Evolutionary conservation across 2,329 filamentous ascomycete genomes (phyloP).

Genomic region (Aspergillus texensis): DNA sequence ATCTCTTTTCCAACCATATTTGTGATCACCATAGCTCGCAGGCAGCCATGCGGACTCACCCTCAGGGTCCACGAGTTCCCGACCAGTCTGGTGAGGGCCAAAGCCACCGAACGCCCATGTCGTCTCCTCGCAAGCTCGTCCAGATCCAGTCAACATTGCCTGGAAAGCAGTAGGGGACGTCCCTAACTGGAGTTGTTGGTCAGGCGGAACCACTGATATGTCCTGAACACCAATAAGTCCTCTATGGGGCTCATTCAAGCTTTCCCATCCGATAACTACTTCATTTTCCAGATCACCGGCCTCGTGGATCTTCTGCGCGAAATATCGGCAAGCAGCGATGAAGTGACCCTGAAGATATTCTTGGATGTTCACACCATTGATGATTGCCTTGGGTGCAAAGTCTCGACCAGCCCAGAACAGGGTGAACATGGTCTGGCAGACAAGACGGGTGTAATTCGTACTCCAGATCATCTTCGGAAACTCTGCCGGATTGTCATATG

Average conservation of each 20-base stretch:
- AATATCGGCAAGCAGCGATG: conserved; percentile 74
- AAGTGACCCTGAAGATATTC: conserved; percentile 92
- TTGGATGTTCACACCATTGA: conserved; percentile 93
- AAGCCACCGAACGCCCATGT: conserved; percentile 93
- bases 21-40: conserved; percentile 77
- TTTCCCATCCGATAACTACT: conserved; percentile 93
- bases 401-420: conserved; percentile 88
- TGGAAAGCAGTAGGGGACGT: conserved; percentile 95
- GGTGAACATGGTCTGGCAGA: conserved; percentile 88
- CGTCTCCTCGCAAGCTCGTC: conserved; percentile 84
- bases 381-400: conserved; percentile 94
- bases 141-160: conserved; percentile 86
- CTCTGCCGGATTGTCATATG: conserved; percentile 77
- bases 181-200: conserved; percentile 89
- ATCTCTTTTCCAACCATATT: conserved; percentile 89
- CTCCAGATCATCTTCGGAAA: conserved; percentile 99
- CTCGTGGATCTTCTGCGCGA: conserved; percentile 83
- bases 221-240: conserved; percentile 84
- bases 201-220: conserved; percentile 76
- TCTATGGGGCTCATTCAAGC: conserved; percentile 89
- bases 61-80: conserved; percentile 80
- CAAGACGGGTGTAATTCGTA: conserved; percentile 90
- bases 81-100: conserved; percentile 87
- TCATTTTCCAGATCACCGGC: conserved; percentile 86
- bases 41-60: conserved; percentile 85